A percentile compares a stretch with the other conserved stretches of the same genome.
These are phyloP conservation scores for Aechmea fasciata DNA, from an alignment of 176 grass and related monocot genomes.

Conservation along the genomic window DNA sequence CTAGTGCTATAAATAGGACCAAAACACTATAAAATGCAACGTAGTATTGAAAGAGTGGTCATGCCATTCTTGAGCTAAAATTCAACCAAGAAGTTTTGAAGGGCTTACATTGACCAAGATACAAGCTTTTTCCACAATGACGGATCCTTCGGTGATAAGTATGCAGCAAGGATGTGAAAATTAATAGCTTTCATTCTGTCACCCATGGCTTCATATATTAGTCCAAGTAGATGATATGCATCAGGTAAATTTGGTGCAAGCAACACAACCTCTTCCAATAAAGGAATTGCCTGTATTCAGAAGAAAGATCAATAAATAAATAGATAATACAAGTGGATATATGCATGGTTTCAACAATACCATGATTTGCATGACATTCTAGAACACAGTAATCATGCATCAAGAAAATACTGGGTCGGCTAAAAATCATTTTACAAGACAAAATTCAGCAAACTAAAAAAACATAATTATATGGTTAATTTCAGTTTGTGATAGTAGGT, in stretches of 20 bases:
- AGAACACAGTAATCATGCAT: not conserved
- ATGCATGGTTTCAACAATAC: not conserved
- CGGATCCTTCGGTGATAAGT: conserved; percentile 75
- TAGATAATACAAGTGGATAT: not conserved
- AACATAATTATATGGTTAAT: not conserved
- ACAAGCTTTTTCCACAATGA: conserved; percentile 76
- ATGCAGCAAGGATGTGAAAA: conserved; percentile 79
- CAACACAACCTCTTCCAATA: conserved; percentile 67
- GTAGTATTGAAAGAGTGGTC: not conserved
- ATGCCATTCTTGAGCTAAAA: not conserved
- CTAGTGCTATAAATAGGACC: too few relatives aligned
- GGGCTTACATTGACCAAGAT: conserved; percentile 46
- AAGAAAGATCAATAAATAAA: not conserved
- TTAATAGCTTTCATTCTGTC: conserved; percentile 70
- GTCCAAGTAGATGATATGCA: conserved; percentile 73
- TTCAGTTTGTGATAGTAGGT: not conserved
- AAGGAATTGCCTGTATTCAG: conserved; percentile 48
- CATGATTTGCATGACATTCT: too few relatives aligned
- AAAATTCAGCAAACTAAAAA: too few relatives aligned
- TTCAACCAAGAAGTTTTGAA: not conserved
- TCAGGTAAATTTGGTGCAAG: conserved; percentile 74
- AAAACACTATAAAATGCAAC: too few relatives aligned
- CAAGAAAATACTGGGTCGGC: not conserved
- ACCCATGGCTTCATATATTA: conserved; percentile 57
- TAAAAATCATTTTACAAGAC: too few relatives aligned